These are phyloP conservation scores for Lithocarpus polystachyus DNA, from an alignment of 306 rosid genomes.

Conservation along the genomic window DNA sequence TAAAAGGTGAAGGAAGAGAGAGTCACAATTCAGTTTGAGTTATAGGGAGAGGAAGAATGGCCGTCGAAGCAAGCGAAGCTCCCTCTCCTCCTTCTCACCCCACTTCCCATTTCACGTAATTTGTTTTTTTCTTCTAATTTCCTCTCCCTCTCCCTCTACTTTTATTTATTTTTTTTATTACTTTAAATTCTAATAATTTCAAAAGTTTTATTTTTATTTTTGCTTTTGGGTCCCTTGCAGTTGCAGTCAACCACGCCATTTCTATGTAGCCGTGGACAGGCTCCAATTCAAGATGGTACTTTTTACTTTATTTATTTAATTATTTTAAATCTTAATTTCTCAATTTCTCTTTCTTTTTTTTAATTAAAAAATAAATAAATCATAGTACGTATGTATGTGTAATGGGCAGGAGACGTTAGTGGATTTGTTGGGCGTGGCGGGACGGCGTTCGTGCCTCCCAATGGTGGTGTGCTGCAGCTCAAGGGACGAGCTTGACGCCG, in stretches of 20 bases:
- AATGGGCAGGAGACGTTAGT: constrained; percentile 62
- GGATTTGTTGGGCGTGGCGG: constrained; percentile 69
- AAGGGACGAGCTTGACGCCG: constrained; percentile 82
- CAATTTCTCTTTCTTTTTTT: background rate
- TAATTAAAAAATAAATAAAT: background rate
- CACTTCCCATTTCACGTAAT: constrained; percentile 37
- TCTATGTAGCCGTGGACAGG: constrained; percentile 81
- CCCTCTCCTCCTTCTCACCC: constrained; percentile 39
- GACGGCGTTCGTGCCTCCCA: constrained; percentile 64
- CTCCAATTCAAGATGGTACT: constrained; percentile 74
- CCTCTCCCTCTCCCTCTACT: too few relatives aligned
- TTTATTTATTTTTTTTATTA: too few relatives aligned
- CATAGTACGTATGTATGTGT: background rate
- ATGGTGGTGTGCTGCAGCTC: constrained; percentile 76
- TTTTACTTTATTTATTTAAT: background rate
- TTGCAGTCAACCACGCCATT: constrained; percentile 71
- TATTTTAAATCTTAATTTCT: background rate
- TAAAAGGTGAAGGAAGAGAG: too few relatives aligned
- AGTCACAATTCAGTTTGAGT: background rate
- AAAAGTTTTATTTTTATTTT: background rate
- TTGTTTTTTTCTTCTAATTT: background rate
- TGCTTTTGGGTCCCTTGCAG: constrained; percentile 22
- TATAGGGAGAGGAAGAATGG: constrained; percentile 22
- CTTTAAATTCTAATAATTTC: background rate
- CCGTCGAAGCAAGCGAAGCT: constrained; percentile 40